Conservation (phyloP, 495 filamentous ascomycete genomes). For the Xylaria flabelliformis region DNA sequence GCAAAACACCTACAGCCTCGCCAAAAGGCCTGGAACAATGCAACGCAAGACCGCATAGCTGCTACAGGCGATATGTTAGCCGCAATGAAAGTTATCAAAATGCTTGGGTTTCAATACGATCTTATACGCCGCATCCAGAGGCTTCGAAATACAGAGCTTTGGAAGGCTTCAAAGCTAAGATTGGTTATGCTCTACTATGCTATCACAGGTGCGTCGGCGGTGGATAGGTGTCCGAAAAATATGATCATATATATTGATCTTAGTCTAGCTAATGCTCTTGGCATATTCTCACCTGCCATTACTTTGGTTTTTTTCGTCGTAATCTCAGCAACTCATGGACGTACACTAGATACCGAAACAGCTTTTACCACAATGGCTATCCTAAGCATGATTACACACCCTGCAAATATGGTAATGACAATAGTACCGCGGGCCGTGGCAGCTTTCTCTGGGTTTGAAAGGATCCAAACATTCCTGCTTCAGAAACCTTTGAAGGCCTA, state of each 20-base stretch:
- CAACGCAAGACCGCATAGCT: constrained; percentile 60
- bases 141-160: constrained; percentile 62
- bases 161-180: constrained; percentile 61
- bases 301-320: constrained; percentile 49
- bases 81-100: constrained; percentile 67
- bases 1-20: constrained; percentile 53
- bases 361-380: constrained; percentile 49
- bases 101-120: constrained; percentile 60
- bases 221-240: neutral
- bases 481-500: constrained; percentile 25
- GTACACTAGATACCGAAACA: constrained; percentile 40
- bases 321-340: constrained; percentile 30
- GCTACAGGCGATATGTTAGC: constrained; percentile 59
- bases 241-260: neutral
- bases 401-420: constrained; percentile 53
- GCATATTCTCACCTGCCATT: constrained; percentile 51
- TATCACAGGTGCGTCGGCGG: constrained; percentile 30
- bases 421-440: constrained; percentile 44
- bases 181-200: constrained; percentile 52
- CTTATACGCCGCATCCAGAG: constrained; percentile 53
- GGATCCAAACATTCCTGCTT: constrained; percentile 43
- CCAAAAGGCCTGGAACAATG: constrained; percentile 58
- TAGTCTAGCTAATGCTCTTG: constrained; percentile 43
- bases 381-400: constrained; percentile 45
- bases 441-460: constrained; percentile 42